These are phyloP conservation scores for Pogostemon cablin DNA, from an alignment of 257 asterid species.

Conservation along the genomic window DNA sequence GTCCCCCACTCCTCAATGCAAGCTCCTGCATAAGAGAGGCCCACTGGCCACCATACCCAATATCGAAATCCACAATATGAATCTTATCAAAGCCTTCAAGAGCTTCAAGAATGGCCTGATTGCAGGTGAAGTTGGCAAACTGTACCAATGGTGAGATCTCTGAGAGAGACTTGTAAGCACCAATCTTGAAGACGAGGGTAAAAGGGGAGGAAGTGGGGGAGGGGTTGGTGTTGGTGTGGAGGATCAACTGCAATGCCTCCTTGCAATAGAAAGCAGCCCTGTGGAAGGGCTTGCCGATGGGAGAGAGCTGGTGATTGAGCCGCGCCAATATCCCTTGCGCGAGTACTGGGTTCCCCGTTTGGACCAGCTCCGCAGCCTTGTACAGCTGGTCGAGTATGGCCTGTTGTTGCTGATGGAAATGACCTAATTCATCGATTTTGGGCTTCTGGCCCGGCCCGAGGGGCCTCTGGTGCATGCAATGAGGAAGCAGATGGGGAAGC, in stretches of 20 bases:
- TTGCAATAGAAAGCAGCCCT: constrained; percentile 93
- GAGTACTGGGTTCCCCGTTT: constrained; percentile 77
- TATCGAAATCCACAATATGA: constrained; percentile 87
- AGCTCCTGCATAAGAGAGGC: constrained; percentile 97
- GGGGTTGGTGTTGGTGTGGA: constrained; percentile 34
- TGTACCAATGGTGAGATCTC: constrained; percentile 90
- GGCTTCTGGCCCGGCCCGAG: constrained; percentile 52
- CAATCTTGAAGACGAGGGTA: constrained; percentile 73
- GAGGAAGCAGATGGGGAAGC: constrained; percentile 48
- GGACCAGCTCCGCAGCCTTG: constrained; percentile 86
- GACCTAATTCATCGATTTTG: constrained; percentile 60
- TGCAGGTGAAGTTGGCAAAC: constrained; percentile 86
- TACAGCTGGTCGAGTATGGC: constrained; percentile 74
- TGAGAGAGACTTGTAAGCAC: constrained; percentile 84
- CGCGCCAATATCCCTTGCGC: constrained; percentile 99
- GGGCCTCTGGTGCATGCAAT: constrained; percentile 55
- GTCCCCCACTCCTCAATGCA: constrained; percentile 61
- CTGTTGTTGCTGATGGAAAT: constrained; percentile 54
- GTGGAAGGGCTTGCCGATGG: constrained; percentile 85
- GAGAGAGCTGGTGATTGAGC: constrained; percentile 99
- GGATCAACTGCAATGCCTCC: constrained; percentile 78
- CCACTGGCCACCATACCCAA: constrained; percentile 96
- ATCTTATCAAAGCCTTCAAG: constrained; percentile 69
- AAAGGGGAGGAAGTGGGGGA: constrained; percentile 54
- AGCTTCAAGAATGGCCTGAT: constrained; percentile 85